These are phyloP conservation scores for Artemisia princeps DNA, from an alignment of 140 eudicot genomes.

Conservation along the genomic window DNA sequence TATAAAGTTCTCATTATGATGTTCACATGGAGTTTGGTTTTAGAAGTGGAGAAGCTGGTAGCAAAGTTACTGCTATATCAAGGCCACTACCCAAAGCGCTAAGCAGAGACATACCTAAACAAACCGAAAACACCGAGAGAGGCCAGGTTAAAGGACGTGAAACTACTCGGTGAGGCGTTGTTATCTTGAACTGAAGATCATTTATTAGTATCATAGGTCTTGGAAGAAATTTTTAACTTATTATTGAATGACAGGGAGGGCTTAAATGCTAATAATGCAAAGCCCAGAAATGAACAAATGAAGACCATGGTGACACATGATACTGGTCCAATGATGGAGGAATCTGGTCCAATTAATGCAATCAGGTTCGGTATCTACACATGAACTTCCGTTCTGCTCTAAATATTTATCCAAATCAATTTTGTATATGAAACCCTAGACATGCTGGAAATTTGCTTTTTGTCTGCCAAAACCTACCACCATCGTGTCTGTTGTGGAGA, in stretches of 20 bases:
- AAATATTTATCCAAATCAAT: not conserved
- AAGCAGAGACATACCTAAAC: conserved; percentile 24
- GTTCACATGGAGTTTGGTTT: conserved; percentile 29
- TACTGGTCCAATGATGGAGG: conserved; percentile 28
- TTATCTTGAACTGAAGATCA: conserved; percentile 12
- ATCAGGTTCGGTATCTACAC: conserved; percentile 31
- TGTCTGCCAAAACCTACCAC: conserved; percentile 1
- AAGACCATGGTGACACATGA: conserved; percentile 24
- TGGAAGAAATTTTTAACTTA: not conserved
- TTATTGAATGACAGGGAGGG: conserved; percentile 37
- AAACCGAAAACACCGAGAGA: conserved; percentile 31
- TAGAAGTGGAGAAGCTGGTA: conserved; percentile 33
- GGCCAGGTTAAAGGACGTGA: conserved; percentile 25
- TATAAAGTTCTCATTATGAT: conserved; percentile 7
- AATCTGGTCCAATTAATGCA: conserved; percentile 20
- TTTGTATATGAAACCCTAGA: conserved; percentile 8
- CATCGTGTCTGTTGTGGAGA: too few relatives aligned
- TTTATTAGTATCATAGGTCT: not conserved
- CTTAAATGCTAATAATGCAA: conserved; percentile 24
- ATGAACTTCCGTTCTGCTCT: conserved; percentile 1
- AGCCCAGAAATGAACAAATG: conserved; percentile 27
- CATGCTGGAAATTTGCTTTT: conserved; percentile 6
- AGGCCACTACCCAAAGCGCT: conserved; percentile 33
- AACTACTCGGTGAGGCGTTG: conserved; percentile 40
- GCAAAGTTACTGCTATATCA: conserved; percentile 31